A percentile compares a stretch with the other conserved stretches of the same genome.
Conservation (phyloP, 371 early-diverging fungal genomes). For the Apophysomyces ossiformis region DNA sequence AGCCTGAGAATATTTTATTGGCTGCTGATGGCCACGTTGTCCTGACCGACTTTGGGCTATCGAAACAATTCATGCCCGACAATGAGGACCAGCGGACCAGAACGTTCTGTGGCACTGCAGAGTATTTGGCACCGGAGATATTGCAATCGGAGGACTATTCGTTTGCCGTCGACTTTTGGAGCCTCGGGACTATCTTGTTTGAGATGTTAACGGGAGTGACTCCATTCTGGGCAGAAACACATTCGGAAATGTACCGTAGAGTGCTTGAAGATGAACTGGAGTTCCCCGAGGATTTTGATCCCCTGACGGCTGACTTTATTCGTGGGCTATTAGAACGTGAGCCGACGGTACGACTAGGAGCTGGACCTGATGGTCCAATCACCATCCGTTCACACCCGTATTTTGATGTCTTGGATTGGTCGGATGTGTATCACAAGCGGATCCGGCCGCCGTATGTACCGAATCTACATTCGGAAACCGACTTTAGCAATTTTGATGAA, state of each 20-base stretch:
- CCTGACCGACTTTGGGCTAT: constrained; percentile 77
- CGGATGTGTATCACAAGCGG: constrained; percentile 61
- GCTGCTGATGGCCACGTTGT: constrained; percentile 73
- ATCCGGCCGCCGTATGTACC: constrained; percentile 65
- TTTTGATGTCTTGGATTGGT: constrained; percentile 71
- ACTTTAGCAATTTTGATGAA: constrained; percentile 69
- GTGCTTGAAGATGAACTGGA: constrained; percentile 78
- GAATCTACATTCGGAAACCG: constrained; percentile 51
- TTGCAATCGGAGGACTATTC: constrained; percentile 81
- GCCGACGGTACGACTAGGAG: constrained; percentile 67
- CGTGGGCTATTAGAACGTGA: constrained; percentile 71
- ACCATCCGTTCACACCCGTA: constrained; percentile 72
- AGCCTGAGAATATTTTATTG: constrained; percentile 71
- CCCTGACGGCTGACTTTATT: constrained; percentile 63
- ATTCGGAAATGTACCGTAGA: constrained; percentile 80
- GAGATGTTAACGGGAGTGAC: constrained; percentile 81
- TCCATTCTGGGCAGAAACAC: constrained; percentile 82
- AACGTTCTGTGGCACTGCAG: constrained; percentile 97
- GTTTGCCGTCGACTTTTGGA: constrained; percentile 96
- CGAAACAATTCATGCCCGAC: constrained; percentile 53
- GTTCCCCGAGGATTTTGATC: constrained; percentile 71
- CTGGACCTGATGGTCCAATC: constrained; percentile 46
- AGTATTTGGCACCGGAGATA: constrained; percentile 92
- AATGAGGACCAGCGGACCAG: constrained; percentile 67
- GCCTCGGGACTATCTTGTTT: constrained; percentile 92